Evolutionary conservation across 768 basidiomycete species (phyloP).

Genomic region (Chiua virens): DNA sequence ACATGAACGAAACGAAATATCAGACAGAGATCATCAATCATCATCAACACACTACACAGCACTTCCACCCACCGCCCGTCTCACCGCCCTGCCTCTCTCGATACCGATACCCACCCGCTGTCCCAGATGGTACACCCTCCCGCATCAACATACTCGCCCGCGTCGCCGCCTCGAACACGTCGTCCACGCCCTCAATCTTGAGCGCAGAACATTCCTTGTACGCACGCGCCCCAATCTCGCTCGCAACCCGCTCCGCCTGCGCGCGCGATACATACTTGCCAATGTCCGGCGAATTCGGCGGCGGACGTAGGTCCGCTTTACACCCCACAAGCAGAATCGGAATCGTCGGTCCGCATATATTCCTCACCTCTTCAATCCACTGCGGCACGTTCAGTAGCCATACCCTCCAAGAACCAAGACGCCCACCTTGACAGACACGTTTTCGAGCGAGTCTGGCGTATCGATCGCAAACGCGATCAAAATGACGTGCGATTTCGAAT

Average conservation of each 20-base stretch:
- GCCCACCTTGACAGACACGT: constrained; percentile 85
- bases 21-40: too few relatives aligned
- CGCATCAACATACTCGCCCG: constrained; percentile 95
- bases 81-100: constrained; percentile 43
- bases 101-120: constrained; percentile 51
- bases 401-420: neutral
- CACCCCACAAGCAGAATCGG: constrained; percentile 96
- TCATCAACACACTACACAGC: constrained; percentile 70
- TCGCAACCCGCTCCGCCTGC: constrained; percentile 80
- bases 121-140: constrained; percentile 65
- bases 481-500: constrained; percentile 98
- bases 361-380: constrained; percentile 99
- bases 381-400: constrained; percentile 26
- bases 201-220: constrained; percentile 96
- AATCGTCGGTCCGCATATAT: constrained; percentile 89
- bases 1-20: neutral
- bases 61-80: constrained; percentile 50
- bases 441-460: constrained; percentile 94
- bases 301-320: constrained; percentile 88
- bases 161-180: constrained; percentile 97
- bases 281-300: constrained; percentile 44
- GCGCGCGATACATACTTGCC: constrained; percentile 68
- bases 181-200: constrained; percentile 90
- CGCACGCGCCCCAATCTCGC: constrained; percentile 82
- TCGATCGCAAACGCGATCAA: constrained; percentile 97